These are phyloP conservation scores for Sisymbrium altissimum DNA, from an alignment of 345 rosid species.

Conservation along the genomic window DNA sequence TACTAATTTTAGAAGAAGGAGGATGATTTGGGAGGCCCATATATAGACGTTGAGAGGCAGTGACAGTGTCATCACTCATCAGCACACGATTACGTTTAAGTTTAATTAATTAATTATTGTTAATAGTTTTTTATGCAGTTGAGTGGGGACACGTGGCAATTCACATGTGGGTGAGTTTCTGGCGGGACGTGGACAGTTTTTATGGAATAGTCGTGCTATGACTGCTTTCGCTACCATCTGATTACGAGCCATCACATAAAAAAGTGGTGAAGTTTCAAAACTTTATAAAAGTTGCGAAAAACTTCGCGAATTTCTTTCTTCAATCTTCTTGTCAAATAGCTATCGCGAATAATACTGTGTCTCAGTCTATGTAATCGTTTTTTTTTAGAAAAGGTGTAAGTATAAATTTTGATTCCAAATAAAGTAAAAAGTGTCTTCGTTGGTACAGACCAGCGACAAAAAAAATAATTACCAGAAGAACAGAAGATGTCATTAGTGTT, in stretches of 20 bases:
- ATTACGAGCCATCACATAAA: background rate
- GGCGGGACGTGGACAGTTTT: constrained; percentile 29
- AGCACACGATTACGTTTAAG: constrained; percentile 29
- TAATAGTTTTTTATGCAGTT: background rate
- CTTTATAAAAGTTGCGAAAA: background rate
- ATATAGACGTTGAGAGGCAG: constrained; percentile 31
- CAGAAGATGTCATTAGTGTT: too few species aligned
- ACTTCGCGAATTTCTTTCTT: background rate
- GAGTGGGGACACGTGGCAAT: constrained; percentile 26
- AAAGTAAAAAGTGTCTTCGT: too few species aligned
- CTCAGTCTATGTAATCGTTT: background rate
- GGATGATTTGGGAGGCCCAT: background rate
- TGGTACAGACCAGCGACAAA: too few species aligned
- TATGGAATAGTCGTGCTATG: constrained; percentile 19
- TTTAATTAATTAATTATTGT: background rate
- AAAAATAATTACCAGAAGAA: too few species aligned
- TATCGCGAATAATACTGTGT: background rate
- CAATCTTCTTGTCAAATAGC: background rate
- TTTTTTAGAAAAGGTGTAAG: background rate
- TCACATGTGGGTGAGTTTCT: constrained; percentile 17
- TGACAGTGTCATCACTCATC: constrained; percentile 8
- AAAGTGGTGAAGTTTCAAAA: background rate
- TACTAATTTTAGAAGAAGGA: background rate
- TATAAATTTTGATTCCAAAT: too few species aligned
- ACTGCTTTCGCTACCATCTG: constrained; percentile 14